Base-by-base conservation (phyloP, 2,329 filamentous ascomycete species). In the Xylariaceae sp. region DNA sequence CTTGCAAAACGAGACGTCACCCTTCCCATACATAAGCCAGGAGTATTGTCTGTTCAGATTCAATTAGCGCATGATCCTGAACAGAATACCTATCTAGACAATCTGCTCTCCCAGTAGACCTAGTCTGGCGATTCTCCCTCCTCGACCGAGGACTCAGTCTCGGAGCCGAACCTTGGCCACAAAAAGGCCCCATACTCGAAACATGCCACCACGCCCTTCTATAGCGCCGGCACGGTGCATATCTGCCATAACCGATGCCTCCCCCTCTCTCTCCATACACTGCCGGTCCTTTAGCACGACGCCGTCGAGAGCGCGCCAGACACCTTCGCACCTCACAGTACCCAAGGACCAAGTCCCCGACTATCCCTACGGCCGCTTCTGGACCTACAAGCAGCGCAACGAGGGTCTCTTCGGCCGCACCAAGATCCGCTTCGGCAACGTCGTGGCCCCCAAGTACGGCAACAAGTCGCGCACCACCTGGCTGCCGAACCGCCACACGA, bases 331-430 rank as follows among this genome's bases (percentile, higher is more conserved):
- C 61, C 74, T 70, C 11, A 70, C 77, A n/a, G 78, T 71, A n/a
- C 62, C 65, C 6, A 49, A 55, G 7, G 69, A 69, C 39, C 63
- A 69, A 6, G 71, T 83, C 55, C 84, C 84, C 8, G 74, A 76
- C 2, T 94, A 94, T 71, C 89, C 89, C 0, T 86, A 88, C 72
- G 88, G 88, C 47, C 79, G 81, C 51, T 81, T 85, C 54, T 76
- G 70, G 59, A 74, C 85, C 62, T 94, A 88, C 79, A 91, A 92
- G 74, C 89, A 94, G 72, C 85, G 86, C 63, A 89, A 91, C 76
- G 78, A 75, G 55, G 87, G 87, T 45, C 83, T 91, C 6, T 90
- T 88, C 74, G 89, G 86, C 63, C 73, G 73, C 41, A 76, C 83
- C 60, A 83, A 83, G 66, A 87, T 91, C 68, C 87, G 84, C 49